phyloP scores from a whole-genome alignment of 75 land plant genomes.

The Sequoia sempervirens region DNA sequence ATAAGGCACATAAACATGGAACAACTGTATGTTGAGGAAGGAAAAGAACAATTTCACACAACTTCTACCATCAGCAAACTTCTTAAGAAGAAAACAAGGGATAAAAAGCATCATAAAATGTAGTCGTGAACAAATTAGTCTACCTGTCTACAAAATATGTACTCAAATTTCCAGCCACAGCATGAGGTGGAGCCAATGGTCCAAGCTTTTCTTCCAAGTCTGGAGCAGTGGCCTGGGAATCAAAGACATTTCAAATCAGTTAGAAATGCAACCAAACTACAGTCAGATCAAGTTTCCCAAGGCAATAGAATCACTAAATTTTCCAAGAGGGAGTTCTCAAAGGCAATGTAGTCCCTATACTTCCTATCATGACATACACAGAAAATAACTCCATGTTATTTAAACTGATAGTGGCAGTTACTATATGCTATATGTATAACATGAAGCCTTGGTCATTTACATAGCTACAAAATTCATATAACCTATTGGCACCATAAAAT shows the following conservation, averaged over 20 bases:
- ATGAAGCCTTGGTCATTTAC: background rate
- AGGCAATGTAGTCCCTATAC: background rate
- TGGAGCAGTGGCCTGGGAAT: slow-evolving; percentile 84
- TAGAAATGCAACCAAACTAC: background rate
- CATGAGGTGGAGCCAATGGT: slow-evolving; percentile 78
- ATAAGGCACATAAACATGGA: background rate
- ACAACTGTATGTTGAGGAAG: background rate
- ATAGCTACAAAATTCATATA: background rate
- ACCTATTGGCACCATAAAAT: background rate
- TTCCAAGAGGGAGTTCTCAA: background rate
- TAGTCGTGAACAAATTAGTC: background rate
- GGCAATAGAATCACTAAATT: background rate
- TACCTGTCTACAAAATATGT: slow-evolving; percentile 81
- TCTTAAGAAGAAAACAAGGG: background rate
- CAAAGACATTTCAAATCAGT: slow-evolving; percentile 2
- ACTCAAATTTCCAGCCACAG: slow-evolving; percentile 71
- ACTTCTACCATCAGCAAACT: background rate
- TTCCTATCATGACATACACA: background rate
- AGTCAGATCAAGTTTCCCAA: background rate
- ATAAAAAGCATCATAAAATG: background rate
- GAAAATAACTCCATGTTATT: background rate
- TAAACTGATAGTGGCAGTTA: background rate
- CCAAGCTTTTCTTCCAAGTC: slow-evolving; percentile 81
- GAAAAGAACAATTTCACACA: background rate
- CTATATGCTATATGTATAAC: background rate